Conservation (phyloP, 305 asterid species). For the Plantago rigida region DNA sequence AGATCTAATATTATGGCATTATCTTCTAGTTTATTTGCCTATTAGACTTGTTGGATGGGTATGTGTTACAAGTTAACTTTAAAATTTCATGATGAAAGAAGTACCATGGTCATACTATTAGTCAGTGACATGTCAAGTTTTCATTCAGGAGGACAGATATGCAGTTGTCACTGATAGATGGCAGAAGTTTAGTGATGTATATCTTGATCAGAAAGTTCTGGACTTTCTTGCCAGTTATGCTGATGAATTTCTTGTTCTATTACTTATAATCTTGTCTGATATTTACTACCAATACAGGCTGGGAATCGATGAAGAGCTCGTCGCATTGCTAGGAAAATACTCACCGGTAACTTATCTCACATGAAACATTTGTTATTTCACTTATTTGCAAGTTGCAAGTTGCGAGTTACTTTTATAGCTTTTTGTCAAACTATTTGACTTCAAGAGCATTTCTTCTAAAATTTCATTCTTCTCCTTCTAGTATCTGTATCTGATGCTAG, state of each 20-base stretch:
- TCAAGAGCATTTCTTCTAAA: background rate
- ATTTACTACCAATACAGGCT: slow-evolving; percentile 44
- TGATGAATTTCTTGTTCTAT: slow-evolving; percentile 73
- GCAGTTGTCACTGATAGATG: slow-evolving; percentile 91
- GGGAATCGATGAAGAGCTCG: slow-evolving; percentile 96
- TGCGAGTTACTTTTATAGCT: slow-evolving; percentile 1
- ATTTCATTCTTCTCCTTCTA: background rate
- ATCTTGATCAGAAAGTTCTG: slow-evolving; percentile 55
- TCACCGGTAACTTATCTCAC: slow-evolving; percentile 49
- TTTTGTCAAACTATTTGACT: slow-evolving; percentile 14
- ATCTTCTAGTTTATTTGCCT: too few species aligned
- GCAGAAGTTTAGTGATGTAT: slow-evolving; percentile 81
- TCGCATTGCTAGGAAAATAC: slow-evolving; percentile 64
- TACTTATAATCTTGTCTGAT: slow-evolving; percentile 12
- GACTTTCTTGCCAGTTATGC: slow-evolving; percentile 63
- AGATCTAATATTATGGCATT: too few species aligned
- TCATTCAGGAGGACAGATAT: slow-evolving; percentile 25
- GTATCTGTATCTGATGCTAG: slow-evolving; percentile 1
- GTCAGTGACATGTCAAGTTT: background rate
- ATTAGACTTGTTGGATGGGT: too few species aligned
- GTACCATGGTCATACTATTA: background rate
- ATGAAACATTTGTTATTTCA: slow-evolving; percentile 3
- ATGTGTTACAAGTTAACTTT: too few species aligned
- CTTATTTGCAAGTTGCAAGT: background rate
- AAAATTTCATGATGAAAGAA: too few species aligned